Evolutionary conservation across 2,329 filamentous ascomycete genomes (phyloP).

Genomic region (Cytospora mali): DNA sequence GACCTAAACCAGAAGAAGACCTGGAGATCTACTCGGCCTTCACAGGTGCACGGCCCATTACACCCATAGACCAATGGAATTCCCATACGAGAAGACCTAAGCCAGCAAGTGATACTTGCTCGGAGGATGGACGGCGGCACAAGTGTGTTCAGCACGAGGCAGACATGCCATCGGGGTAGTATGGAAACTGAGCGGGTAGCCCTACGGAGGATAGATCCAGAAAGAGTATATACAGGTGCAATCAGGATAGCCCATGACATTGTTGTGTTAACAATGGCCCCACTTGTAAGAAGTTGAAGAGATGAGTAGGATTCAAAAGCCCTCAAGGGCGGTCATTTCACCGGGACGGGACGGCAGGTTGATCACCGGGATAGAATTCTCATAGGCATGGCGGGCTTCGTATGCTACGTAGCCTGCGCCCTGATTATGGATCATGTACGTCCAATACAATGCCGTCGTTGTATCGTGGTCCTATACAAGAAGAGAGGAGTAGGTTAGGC

Average conservation of each 20-base stretch:
- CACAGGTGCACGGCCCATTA: constrained; percentile 23
- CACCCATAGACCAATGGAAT: constrained; percentile 4
- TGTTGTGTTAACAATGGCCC: too few relatives aligned
- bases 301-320: too few relatives aligned
- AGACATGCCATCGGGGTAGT: background rate
- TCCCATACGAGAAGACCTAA: background rate
- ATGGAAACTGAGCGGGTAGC: too few relatives aligned
- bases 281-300: too few relatives aligned
- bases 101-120: background rate
- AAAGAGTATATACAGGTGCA: too few relatives aligned
- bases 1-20: constrained; percentile 8
- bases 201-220: too few relatives aligned
- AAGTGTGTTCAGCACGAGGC: background rate
- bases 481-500: constrained; percentile 19
- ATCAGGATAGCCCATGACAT: too few relatives aligned
- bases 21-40: constrained; percentile 19
- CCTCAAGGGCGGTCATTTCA: too few relatives aligned
- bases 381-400: constrained; percentile 51
- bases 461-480: constrained; percentile 17
- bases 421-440: background rate
- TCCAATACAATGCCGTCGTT: constrained; percentile 13
- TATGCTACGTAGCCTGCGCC: background rate
- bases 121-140: background rate
- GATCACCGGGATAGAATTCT: constrained; percentile 61
- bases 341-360: constrained; percentile 54